phyloP scores from a whole-genome alignment of 1,139 yeast genomes.

The Komagataea norvegica region DNA sequence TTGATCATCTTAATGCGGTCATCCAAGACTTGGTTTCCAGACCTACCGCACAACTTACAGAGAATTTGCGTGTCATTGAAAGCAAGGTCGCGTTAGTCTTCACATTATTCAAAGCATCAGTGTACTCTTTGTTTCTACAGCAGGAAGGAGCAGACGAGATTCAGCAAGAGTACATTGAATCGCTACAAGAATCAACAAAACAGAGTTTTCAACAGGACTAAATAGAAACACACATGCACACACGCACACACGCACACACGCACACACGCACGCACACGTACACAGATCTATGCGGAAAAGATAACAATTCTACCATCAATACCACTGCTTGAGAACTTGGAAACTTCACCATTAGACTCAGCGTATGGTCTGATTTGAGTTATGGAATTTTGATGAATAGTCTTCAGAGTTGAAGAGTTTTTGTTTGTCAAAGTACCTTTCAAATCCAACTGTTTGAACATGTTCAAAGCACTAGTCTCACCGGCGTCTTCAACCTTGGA shows the following conservation, averaged over 20 bases:
- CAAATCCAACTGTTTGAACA: constrained; percentile 94
- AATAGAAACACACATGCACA: neutral
- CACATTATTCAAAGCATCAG: constrained; percentile 65
- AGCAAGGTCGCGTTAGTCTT: constrained; percentile 60
- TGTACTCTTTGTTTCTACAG: constrained; percentile 50
- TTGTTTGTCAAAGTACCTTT: constrained; percentile 70
- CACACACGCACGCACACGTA: too few species aligned
- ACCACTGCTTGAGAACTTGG: constrained; percentile 67
- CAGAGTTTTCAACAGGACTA: constrained; percentile 16
- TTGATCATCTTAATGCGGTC: constrained; percentile 26
- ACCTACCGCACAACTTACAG: constrained; percentile 34
- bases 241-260: neutral
- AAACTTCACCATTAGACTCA: constrained; percentile 37
- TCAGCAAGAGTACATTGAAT: constrained; percentile 14
- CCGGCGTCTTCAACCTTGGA: constrained; percentile 49
- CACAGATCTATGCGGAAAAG: constrained; percentile 28
- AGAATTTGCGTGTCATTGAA: constrained; percentile 53
- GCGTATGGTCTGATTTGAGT: constrained; percentile 54
- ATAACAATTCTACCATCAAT: constrained; percentile 89
- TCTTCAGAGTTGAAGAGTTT: constrained; percentile 52
- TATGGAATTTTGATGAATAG: constrained; percentile 91
- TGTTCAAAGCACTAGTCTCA: constrained; percentile 76
- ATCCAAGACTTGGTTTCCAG: constrained; percentile 18
- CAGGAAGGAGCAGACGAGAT: constrained; percentile 30
- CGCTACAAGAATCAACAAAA: constrained; percentile 19